These are phyloP conservation scores for Skeletonema grethae DNA, from an alignment of 108 stramenopile species.

Conservation along the genomic window DNA sequence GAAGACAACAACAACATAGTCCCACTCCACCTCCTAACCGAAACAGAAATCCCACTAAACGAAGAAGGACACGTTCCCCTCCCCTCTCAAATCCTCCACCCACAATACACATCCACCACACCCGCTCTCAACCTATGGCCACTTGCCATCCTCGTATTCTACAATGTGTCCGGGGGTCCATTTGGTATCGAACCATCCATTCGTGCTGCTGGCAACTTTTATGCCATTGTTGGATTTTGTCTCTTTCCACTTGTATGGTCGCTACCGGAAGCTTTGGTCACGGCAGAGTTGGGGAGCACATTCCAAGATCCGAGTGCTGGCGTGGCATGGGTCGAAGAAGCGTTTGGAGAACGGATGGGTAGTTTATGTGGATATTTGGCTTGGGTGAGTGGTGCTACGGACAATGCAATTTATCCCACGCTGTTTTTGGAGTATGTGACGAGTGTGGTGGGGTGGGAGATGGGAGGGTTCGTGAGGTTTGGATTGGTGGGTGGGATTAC, in stretches of 20 bases:
- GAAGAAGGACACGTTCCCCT: slow-evolving; percentile 16
- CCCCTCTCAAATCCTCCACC: slow-evolving; percentile 37
- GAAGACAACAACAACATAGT: background rate
- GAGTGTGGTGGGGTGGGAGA: slow-evolving; percentile 13
- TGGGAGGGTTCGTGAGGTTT: slow-evolving; percentile 45
- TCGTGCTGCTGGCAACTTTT: slow-evolving; percentile 82
- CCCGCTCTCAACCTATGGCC: slow-evolving; percentile 51
- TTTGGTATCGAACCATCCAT: slow-evolving; percentile 93
- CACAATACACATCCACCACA: slow-evolving; percentile 28
- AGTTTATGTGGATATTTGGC: slow-evolving; percentile 86
- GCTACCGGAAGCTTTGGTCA: slow-evolving; percentile 75
- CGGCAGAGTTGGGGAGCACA: slow-evolving; percentile 69
- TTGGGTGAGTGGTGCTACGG: slow-evolving; percentile 89
- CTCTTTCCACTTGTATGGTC: slow-evolving; percentile 73
- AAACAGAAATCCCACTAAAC: background rate
- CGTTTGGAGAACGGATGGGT: slow-evolving; percentile 78
- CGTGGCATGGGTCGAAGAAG: slow-evolving; percentile 77
- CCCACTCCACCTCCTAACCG: background rate
- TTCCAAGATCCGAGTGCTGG: slow-evolving; percentile 71
- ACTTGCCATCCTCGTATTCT: slow-evolving; percentile 90
- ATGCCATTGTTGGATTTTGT: slow-evolving; percentile 75
- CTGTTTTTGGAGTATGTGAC: slow-evolving; percentile 44
- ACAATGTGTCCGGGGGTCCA: slow-evolving; percentile 78
- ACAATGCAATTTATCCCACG: slow-evolving; percentile 60
- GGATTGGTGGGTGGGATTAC: slow-evolving; percentile 54